Evolutionary conservation across 2,329 filamentous ascomycete species (phyloP), one percentile per base, ranked within the genome.

Genomic region (Anthostomella pinea): DNA sequence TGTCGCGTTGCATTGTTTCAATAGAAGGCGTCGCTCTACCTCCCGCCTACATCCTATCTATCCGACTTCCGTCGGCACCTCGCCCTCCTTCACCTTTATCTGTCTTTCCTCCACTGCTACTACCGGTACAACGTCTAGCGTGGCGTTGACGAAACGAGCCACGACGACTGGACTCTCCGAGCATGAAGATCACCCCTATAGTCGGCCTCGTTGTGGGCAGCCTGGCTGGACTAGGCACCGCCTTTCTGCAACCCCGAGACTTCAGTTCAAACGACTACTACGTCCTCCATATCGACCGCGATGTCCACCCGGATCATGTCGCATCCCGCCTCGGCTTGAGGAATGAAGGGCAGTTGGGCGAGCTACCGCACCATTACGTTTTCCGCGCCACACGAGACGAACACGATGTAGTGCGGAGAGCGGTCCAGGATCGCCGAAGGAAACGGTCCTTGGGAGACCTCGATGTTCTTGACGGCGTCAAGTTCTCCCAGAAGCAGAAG

Each of bases 221-320:
- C 62, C 63, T 80, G 30, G 66, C 73, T 42, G 64, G 63, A 41
- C 54, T 73, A 55, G 63, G 70, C 43, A 64, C 69, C 39, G 68
- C 73, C 19, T 60, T 70, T 35, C 61, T 79, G 28, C 68, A 71
- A 32, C 68, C 73, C 45, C 83, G 86, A 52, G 77, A 93, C 57
- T 87, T 94, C 70, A 77, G 85, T 32, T 73, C 77, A 24, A 80
- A 89, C 64, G 91, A 98, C 64, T 97, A 95, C 67, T 96, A 97
- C 62, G 89, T 94, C 47, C 73, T 98, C 30, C 86, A 96, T 49
- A 76, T 98, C 55, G 78, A 84, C 41, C 67, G 77, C 9, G 70
- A 75, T 23, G 71, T 77, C 6, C 72, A 79, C 10, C 88, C 89
- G 11, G 66, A 75, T 16, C 72, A 83, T 25, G 72, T 96, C 46